Conservation (phyloP, 192 early-diverging fungal species). For the Backusella liffmaniae region DNA sequence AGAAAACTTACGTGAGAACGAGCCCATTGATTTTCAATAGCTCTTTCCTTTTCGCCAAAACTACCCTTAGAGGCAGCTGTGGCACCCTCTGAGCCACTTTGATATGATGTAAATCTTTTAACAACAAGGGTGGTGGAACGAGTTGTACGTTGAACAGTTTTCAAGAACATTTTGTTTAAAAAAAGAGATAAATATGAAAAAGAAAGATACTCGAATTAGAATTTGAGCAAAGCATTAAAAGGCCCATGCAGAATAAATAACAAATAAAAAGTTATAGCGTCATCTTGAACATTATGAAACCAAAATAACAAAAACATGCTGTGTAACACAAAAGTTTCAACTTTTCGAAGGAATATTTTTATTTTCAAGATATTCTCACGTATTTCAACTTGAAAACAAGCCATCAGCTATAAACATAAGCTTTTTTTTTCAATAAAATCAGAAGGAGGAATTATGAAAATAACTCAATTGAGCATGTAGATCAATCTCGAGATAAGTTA, state of each 20-base stretch:
- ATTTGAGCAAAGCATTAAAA: background rate
- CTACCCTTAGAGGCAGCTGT: conserved; percentile 17
- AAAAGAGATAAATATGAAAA: background rate
- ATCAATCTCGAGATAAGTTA: background rate
- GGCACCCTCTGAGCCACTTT: conserved; percentile 16
- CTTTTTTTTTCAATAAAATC: background rate
- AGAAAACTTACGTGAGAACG: conserved; percentile 25
- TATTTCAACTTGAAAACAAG: background rate
- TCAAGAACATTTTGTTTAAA: conserved; percentile 2
- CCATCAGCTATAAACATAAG: background rate
- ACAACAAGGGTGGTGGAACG: background rate
- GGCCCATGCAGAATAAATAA: background rate
- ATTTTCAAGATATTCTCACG: background rate
- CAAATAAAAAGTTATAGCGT: background rate
- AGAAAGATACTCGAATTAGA: background rate
- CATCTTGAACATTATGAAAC: background rate
- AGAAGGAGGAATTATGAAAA: background rate
- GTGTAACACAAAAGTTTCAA: background rate
- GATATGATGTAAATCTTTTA: background rate
- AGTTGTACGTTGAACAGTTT: background rate
- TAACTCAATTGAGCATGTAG: background rate
- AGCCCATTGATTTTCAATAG: conserved; percentile 39
- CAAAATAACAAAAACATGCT: background rate
- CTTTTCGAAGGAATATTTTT: conserved; percentile 3
- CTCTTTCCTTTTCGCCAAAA: conserved; percentile 37